A percentile compares a stretch with the other conserved stretches of the same genome.
These are phyloP conservation scores for Pezicula neosporulosa DNA, from an alignment of 2,329 filamentous ascomycete species.

Conservation along the genomic window DNA sequence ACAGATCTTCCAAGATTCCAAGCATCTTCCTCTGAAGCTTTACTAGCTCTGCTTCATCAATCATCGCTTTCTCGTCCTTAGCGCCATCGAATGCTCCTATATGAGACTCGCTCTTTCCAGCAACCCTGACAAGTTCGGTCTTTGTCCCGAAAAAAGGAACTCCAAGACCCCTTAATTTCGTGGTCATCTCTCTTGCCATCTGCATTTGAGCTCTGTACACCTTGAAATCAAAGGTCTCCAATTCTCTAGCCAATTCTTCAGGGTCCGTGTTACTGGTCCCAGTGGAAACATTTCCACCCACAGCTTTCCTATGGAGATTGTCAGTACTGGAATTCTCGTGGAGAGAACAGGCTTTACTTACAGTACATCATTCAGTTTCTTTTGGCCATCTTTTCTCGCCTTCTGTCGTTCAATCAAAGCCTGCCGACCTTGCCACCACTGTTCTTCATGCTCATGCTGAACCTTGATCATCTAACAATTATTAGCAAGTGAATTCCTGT, in stretches of 20 bases:
- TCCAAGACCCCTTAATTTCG: conserved; percentile 51
- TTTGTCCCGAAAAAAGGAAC: conserved; percentile 59
- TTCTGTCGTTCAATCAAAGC: conserved; percentile 47
- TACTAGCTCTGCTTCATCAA: conserved; percentile 38
- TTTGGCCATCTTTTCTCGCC: conserved; percentile 47
- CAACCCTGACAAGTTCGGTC: conserved; percentile 35
- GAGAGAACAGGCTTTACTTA: conserved; percentile 30
- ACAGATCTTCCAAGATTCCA: conserved; percentile 47
- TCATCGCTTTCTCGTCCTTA: conserved; percentile 20
- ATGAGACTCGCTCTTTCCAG: conserved; percentile 20
- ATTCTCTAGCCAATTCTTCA: conserved; percentile 48
- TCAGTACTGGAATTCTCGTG: background rate
- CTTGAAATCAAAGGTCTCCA: conserved; percentile 57
- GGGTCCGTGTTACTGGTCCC: conserved; percentile 20
- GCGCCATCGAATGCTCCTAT: conserved; percentile 6
- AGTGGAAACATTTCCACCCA: conserved; percentile 36
- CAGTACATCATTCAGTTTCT: conserved; percentile 51
- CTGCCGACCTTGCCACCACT: conserved; percentile 54
- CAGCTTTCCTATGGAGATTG: conserved; percentile 33
- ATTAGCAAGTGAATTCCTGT: too few relatives aligned
- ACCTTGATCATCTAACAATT: conserved; percentile 51
- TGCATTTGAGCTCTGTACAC: conserved; percentile 55
- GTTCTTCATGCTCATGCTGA: conserved; percentile 59
- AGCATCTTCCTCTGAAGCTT: conserved; percentile 44
- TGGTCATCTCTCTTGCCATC: conserved; percentile 56